Conservation (phyloP, 164 flowering plant species). For the Berberis vulgaris region DNA sequence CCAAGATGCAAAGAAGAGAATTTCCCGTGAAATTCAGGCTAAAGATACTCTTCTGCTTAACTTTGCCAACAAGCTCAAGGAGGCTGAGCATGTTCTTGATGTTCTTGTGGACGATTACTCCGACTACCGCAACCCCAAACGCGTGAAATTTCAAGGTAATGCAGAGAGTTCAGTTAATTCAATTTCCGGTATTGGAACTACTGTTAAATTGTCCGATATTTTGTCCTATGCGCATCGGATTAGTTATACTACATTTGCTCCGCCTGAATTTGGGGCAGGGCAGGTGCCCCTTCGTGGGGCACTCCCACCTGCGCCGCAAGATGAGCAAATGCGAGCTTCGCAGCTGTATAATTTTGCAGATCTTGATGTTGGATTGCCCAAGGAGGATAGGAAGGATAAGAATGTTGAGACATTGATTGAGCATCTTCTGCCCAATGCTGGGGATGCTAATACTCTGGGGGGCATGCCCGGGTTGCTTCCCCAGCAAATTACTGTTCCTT, state of each 20-base stretch:
- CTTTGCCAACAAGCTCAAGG: slow-evolving; percentile 64
- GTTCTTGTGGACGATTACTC: slow-evolving; percentile 79
- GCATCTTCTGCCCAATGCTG: slow-evolving; percentile 18
- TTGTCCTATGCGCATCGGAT: slow-evolving; percentile 76
- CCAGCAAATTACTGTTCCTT: slow-evolving; percentile 55
- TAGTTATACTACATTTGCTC: slow-evolving; percentile 95
- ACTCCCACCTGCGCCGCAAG: slow-evolving; percentile 96
- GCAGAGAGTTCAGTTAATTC: background rate
- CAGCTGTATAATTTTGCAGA: slow-evolving; percentile 75
- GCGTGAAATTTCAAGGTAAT: slow-evolving; percentile 25
- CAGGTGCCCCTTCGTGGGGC: slow-evolving; percentile 86
- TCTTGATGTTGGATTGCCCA: slow-evolving; percentile 83
- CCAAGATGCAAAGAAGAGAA: slow-evolving; percentile 54
- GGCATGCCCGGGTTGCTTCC: slow-evolving; percentile 47
- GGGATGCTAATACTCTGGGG: slow-evolving; percentile 27
- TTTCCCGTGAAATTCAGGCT: slow-evolving; percentile 45
- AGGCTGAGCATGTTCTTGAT: slow-evolving; percentile 71
- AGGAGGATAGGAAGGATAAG: slow-evolving; percentile 46
- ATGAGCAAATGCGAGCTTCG: slow-evolving; percentile 95
- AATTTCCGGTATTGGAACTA: slow-evolving; percentile 38
- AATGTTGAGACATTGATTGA: slow-evolving; percentile 58
- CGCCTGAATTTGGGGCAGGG: slow-evolving; percentile 92
- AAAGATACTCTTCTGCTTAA: slow-evolving; percentile 51
- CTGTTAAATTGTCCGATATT: slow-evolving; percentile 52
- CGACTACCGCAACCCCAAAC: slow-evolving; percentile 53